A percentile compares a stretch with the other conserved stretches of the same genome.
Conservation (phyloP, 1,284 basidiomycete species). For the Fistulina hepatica region DNA sequence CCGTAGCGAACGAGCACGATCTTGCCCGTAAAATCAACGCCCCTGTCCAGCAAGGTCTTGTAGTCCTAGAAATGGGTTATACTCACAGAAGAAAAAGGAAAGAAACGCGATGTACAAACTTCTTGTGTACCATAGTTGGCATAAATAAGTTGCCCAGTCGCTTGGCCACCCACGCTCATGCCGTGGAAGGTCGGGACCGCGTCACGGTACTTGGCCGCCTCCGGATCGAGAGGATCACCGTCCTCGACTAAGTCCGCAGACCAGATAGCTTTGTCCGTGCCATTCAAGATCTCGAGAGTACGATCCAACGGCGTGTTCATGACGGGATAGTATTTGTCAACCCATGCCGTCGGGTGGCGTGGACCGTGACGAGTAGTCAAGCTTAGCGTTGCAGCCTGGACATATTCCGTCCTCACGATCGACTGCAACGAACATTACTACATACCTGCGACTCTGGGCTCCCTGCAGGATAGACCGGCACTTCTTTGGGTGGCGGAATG, state of each 20-base stretch:
- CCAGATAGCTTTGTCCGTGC: slow-evolving; percentile 51
- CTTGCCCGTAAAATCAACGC: slow-evolving; percentile 68
- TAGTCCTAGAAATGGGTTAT: slow-evolving; percentile 42
- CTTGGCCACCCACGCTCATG: slow-evolving; percentile 53
- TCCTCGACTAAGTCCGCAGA: slow-evolving; percentile 61
- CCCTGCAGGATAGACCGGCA: slow-evolving; percentile 42
- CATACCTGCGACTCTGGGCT: slow-evolving; percentile 31
- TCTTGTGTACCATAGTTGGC: slow-evolving; percentile 74
- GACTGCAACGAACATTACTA: no score
- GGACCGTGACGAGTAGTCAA: slow-evolving; percentile 8
- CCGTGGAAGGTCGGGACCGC: slow-evolving; percentile 62
- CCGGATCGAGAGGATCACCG: slow-evolving; percentile 50
- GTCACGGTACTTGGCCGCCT: slow-evolving; percentile 49
- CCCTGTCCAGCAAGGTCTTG: slow-evolving; percentile 45
- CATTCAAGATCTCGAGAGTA: slow-evolving; percentile 47
- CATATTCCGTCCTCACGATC: no score
- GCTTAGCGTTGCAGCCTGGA: slow-evolving; percentile 11
- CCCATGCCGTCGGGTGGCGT: slow-evolving; percentile 11
- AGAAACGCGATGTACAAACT: slow-evolving; percentile 18
- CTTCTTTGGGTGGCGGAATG: slow-evolving; percentile 26
- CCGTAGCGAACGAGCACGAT: slow-evolving; percentile 86
- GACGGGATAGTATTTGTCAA: slow-evolving; percentile 35
- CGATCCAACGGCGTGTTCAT: slow-evolving; percentile 66
- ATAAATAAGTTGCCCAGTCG: slow-evolving; percentile 63
- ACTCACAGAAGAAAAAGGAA: neutral